A percentile compares a stretch with the other conserved stretches of the same genome.
Evolutionary conservation across 148 eudicot genomes (phyloP).

Genomic region (Pouteria glomerata): DNA sequence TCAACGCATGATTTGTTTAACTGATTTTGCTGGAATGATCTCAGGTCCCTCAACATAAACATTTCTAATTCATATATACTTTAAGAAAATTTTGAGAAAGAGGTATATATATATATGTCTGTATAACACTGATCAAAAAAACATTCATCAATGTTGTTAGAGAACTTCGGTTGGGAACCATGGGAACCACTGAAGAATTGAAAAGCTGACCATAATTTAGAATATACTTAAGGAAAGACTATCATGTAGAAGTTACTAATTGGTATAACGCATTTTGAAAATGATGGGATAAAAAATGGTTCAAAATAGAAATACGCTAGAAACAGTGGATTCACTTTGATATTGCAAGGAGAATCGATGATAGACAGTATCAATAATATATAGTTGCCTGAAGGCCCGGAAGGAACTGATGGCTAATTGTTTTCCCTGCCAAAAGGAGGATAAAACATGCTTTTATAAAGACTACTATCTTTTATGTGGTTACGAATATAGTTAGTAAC

Average conservation of each 20-base stretch:
- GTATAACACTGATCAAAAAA: neutral
- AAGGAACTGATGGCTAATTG: too few relatives aligned
- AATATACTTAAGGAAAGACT: neutral
- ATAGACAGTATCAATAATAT: neutral
- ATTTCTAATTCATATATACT: neutral
- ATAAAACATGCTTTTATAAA: too few relatives aligned
- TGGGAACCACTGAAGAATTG: neutral
- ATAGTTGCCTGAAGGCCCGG: too few relatives aligned
- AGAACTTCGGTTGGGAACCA: neutral
- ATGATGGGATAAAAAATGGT: neutral
- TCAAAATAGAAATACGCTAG: neutral
- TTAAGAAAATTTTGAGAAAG: neutral
- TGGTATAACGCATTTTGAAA: too few relatives aligned
- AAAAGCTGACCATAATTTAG: neutral
- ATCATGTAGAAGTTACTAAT: neutral
- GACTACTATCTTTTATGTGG: too few relatives aligned
- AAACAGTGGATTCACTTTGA: neutral
- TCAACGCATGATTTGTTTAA: too few relatives aligned
- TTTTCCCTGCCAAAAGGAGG: too few relatives aligned
- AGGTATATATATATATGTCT: too few relatives aligned
- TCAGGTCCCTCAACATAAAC: too few relatives aligned
- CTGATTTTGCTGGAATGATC: too few relatives aligned
- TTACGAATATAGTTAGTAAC: too few relatives aligned
- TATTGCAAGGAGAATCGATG: neutral
- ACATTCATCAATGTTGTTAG: neutral